Evolutionary conservation across 306 rosid genomes (phyloP).

Genomic region (Clitoria ternatea): DNA sequence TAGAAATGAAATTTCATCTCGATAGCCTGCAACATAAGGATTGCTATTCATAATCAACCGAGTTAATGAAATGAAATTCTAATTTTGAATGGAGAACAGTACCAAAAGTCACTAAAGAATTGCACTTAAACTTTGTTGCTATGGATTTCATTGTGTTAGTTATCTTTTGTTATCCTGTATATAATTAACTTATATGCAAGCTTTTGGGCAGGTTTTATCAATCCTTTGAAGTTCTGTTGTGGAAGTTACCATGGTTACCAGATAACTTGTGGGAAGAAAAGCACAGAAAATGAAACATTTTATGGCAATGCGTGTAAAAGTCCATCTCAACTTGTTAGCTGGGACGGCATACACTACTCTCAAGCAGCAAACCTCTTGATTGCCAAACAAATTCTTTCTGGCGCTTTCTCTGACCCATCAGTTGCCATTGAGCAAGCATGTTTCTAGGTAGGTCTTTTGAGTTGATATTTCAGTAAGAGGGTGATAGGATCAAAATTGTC

Average conservation of each 20-base stretch:
- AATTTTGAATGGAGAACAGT: no score
- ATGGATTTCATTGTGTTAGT: background rate
- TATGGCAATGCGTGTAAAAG: conserved; percentile 58
- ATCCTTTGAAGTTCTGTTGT: conserved; percentile 67
- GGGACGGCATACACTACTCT: conserved; percentile 86
- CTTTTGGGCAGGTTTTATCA: conserved; percentile 56
- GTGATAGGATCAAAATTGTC: background rate
- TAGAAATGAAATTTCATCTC: no score
- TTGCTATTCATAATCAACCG: no score
- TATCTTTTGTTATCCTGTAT: background rate
- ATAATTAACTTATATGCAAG: background rate
- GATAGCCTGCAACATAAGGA: no score
- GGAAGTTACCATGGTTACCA: conserved; percentile 59
- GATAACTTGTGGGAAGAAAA: conserved; percentile 53
- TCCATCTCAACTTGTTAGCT: conserved; percentile 56
- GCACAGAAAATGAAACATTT: conserved; percentile 50
- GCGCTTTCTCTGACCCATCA: conserved; percentile 52
- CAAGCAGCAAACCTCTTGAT: conserved; percentile 58
- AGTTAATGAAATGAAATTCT: no score
- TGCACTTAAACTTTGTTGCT: no score
- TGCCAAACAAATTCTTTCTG: conserved; percentile 44
- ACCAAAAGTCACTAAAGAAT: no score
- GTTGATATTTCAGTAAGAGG: background rate
- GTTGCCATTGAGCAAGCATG: conserved; percentile 49
- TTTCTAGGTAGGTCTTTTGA: conserved; percentile 6